Base-by-base conservation (phyloP, 208 protist species). In the Trypanosoma rangeli region DNA sequence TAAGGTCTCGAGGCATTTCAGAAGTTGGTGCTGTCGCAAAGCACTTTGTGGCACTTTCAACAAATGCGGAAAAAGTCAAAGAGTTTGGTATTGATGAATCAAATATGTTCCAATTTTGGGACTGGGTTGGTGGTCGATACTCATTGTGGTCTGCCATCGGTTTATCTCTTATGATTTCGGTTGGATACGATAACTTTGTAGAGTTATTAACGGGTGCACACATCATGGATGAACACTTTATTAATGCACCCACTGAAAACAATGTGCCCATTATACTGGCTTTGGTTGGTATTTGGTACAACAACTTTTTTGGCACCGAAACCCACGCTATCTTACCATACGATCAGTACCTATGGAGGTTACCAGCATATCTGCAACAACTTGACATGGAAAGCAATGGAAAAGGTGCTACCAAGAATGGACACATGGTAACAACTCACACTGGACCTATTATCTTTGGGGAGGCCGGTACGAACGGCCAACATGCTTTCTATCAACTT, bases 61-160 rank as follows among this genome's bases (percentile, higher is more conserved):
- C 98, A 1, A 99, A 99, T 79, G 82, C 85, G 10, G 56, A 83
- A 55, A 84, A 93, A 50, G 90, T 96, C 0, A 88, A 80, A 52
- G 93, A 93, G 64, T 99, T 99, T 73, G 98, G 98, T 53, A 98
- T 99, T 56, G 92, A 98, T 67, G 94, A 87, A 18, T 78, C 62
- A 10, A 99, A 99, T 76, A 99, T 99, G 97, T 99, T 99, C 80
- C 94, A 85, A 56, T 99, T 99, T 81, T 98, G 97, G 96, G 97
- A 99, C 77, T 99, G 98, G 97, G 98, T 99, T 71, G 98, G 98
- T 60, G 98, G 98, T 42, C 89, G 98, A 35, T 99, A 99, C 83
- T 98, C 96, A 12, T 82, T 99, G 15, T 99, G 98, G 97, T 96
- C 84, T 48, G 97, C 97, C 35, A 98, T 99, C 70, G 98, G 98